Base-by-base conservation (phyloP, 2,329 filamentous ascomycete species). In the Fusarium pseudograminearum region DNA sequence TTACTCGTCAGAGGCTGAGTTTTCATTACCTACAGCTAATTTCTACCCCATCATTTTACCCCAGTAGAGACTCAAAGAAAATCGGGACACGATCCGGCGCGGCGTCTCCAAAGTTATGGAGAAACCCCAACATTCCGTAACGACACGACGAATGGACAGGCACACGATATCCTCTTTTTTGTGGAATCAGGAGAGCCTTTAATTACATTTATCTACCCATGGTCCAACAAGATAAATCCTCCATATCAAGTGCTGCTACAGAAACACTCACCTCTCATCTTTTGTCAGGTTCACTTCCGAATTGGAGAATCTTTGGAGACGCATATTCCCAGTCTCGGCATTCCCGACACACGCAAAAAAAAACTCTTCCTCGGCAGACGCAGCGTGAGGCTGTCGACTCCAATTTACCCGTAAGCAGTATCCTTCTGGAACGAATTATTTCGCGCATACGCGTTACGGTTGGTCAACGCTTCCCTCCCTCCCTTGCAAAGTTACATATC, bases 31-130 rank as follows among this genome's bases (percentile, higher is more conserved):
- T 52, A 51, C 33, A 46, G 28, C 12, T 20, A 42, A 20, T 22
- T 0, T 20, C 24, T 67, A 68, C 57, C 65, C 65, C 53, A 55
- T 69, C 50, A 36, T 22, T 51, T 34, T 22, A 40, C 44, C 48
- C 51, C 40, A 65, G 55, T 52, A 52, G 24, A 18, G 4, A n/a
- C 3, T 9, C 1, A n/a, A 24, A n/a, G 7, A 10, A 28, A 26
- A 50, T 50, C 52, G 57, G 65, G 51, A 58, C 36, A 34, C 36
- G 31, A 22, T 42, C 64, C 64, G 57, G 33, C 6, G 3, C 64
- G 42, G 42, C 8, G 33, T 68, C 52, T 58, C 53, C 60, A 51
- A 64, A 20, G 36, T 52, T 38, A 60, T 52, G 48, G 48, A 28
- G 48, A 40, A 40, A 52, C 58, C 30, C 58, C 57, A 62, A 46